Evolutionary conservation across 192 early-diverging fungal genomes (phyloP).

Genomic region (Umbelopsis sp.): DNA sequence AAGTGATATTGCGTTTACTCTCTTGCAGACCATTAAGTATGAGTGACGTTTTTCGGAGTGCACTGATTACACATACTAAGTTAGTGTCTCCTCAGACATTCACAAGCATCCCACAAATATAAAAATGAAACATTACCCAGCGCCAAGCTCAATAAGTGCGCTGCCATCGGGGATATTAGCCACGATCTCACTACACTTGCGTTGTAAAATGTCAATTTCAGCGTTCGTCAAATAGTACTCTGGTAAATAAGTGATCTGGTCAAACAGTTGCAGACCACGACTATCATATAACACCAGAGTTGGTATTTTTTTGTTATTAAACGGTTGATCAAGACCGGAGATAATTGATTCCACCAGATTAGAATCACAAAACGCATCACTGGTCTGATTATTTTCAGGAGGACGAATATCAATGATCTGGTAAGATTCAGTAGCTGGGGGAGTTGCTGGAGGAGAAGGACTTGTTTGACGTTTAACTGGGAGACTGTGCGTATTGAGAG

Average conservation of each 20-base stretch:
- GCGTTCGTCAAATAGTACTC: conserved; percentile 82
- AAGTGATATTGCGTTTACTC: conserved; percentile 64
- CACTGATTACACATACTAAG: conserved; percentile 42
- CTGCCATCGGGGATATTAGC: conserved; percentile 65
- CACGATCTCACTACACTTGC: conserved; percentile 61
- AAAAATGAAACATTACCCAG: conserved; percentile 61
- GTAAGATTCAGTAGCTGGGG: neutral
- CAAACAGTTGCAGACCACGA: conserved; percentile 83
- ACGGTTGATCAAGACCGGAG: conserved; percentile 19
- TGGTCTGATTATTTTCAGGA: neutral
- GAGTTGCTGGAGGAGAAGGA: conserved; percentile 10
- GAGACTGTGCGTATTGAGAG: neutral
- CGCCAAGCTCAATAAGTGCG: conserved; percentile 86
- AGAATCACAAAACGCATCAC: conserved; percentile 28
- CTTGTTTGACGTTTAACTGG: neutral
- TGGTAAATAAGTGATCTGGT: conserved; percentile 82
- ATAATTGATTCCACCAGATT: conserved; percentile 31
- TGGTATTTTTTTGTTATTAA: conserved; percentile 62
- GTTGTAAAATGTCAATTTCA: conserved; percentile 81
- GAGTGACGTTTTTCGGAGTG: conserved; percentile 86
- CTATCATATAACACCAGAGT: conserved; percentile 88
- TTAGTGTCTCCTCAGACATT: neutral
- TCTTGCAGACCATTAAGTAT: conserved; percentile 75
- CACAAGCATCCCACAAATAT: neutral
- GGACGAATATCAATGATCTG: neutral